Evolutionary conservation across 306 rosid genomes (phyloP), one percentile per base, ranked within the genome.

Genomic region (Castanospermum australe): DNA sequence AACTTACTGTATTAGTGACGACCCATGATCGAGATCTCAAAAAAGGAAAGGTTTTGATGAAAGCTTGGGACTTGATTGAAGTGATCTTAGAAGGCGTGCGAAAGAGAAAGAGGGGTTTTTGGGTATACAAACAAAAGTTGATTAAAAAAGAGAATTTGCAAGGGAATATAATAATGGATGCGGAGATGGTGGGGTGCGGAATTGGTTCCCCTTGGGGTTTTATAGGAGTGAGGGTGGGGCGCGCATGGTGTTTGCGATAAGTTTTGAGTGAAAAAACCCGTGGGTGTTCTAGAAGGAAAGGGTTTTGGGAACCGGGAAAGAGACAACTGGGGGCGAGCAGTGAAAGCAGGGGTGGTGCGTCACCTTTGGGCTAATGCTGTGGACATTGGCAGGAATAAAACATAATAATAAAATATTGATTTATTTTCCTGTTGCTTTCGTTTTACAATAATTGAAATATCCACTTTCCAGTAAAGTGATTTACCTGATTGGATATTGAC

Each of bases 251-350:
- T 45, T 77, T 25, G 20, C 24, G 76, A 77, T 82, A 77, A 82
- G 82, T 55, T 42, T 71, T 20, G 42, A 62, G 42, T 5, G 21
- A 13, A 36, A 36, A 11, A 48, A 36, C 25, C n/a, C 2, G 24
- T 51, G 50, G 55, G 56, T 77, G 32, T 83, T 83, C 86, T 83
- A 83, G 86, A 83, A 83, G 86, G 39, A 83, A 83, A 83, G 86
- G 39, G 38, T 63, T 70, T 42, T 52, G 18, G 12, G 76, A 47
- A 75, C 35, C 71, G 76, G 64, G 67, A 59, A n/a, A 51, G 11
- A 12, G 28, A 25, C 64, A 30, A 39, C n/a, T 22, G 2, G n/a
- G 30, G 36, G 32, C 38, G 39, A 25, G 6, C 32, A 21, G 70
- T 33, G 39, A 66, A 48, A 51, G 54, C 54, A 36, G 2, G 38